Conservation (phyloP, 2,329 filamentous ascomycete species). For the Pyrenochaeta sp. region DNA sequence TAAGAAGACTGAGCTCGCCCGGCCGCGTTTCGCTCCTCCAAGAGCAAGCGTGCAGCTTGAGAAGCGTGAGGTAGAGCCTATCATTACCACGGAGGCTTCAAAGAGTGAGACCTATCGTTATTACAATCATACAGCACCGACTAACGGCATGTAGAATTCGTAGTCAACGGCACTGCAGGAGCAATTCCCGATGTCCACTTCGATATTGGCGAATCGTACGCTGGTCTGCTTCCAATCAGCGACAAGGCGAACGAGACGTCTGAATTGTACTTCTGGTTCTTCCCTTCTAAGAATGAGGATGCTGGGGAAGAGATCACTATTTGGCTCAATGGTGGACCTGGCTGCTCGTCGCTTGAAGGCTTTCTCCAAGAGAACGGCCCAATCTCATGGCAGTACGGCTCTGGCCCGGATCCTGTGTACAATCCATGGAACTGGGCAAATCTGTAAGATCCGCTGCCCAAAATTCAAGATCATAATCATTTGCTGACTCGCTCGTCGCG, state of each 20-base stretch:
- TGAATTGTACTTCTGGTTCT: conserved; percentile 65
- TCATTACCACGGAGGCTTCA: conserved; percentile 53
- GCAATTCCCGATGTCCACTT: conserved; percentile 59
- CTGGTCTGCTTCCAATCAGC: conserved; percentile 62
- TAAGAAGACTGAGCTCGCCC: conserved; percentile 39
- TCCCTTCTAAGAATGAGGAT: conserved; percentile 59
- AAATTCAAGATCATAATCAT: no score
- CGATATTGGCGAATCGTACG: conserved; percentile 56
- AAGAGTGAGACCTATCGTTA: conserved; percentile 17
- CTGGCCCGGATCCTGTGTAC: conserved; percentile 47
- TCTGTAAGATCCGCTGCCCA: background rate
- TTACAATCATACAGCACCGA: background rate
- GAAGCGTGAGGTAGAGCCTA: conserved; percentile 30
- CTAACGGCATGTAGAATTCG: conserved; percentile 39
- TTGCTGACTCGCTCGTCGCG: no score
- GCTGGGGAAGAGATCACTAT: conserved; percentile 61
- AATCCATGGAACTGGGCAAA: conserved; percentile 57
- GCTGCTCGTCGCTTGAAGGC: conserved; percentile 58
- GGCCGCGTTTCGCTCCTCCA: conserved; percentile 34
- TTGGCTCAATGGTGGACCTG: conserved; percentile 57
- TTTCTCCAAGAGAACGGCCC: conserved; percentile 60
- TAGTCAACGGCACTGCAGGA: conserved; percentile 48
- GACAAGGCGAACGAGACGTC: conserved; percentile 56
- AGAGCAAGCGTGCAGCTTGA: conserved; percentile 22
- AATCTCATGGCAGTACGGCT: conserved; percentile 56